Base-by-base conservation (phyloP, 1,284 basidiomycete species). In the Meira miltonrushii region DNA sequence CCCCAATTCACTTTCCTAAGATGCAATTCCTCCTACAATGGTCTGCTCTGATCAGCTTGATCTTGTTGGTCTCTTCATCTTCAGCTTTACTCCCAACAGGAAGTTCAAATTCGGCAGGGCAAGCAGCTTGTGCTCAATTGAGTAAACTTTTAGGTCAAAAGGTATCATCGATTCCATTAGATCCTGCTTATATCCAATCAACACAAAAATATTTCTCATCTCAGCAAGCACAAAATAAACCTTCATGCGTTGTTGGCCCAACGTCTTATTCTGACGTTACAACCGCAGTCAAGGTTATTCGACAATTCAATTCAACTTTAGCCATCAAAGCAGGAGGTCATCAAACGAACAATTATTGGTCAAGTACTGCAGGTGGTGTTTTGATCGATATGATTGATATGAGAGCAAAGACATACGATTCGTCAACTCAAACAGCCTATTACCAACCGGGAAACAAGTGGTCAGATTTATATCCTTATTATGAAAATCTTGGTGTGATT, bases 301-400 rank as follows among this genome's bases (percentile, higher is more conserved):
- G 25, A 41, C 17, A 46, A 10, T 13, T n/a, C 54, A 43, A 57
- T 1, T 50, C 52, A 6, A 39, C 48, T 19, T 69, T 69, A 48
- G 67, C 67, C 13, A 60, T 71, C 11, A 66, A 69, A 13, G 54
- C 67, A 0, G 67, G 64, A 7, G 69, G 69, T 2, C 69, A 71
- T 40, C 60, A 69, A 6, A 59, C 63, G 15, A 71, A 69, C 59
- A 44, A 49, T 8, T 61, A 58, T 2, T 68, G 64, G 59, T 62
- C 69, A 53, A 57, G 52, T 41, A 57, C 58, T 33, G 6, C 55
- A 0, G 37, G 40, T 0, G 69, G 69, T 15, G 54, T 71, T 0
- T 46, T 71, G 21, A 56, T 71, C 28, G 64, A 68, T 37, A 50
- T 71, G 4, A 48, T 46, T 15, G 19, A 39, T 8, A 56, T 71